A percentile compares a stretch with the other conserved stretches of the same genome.
Conservation (phyloP, 2,329 filamentous ascomycete genomes). For the Chrysoporthe cubensis region DNA sequence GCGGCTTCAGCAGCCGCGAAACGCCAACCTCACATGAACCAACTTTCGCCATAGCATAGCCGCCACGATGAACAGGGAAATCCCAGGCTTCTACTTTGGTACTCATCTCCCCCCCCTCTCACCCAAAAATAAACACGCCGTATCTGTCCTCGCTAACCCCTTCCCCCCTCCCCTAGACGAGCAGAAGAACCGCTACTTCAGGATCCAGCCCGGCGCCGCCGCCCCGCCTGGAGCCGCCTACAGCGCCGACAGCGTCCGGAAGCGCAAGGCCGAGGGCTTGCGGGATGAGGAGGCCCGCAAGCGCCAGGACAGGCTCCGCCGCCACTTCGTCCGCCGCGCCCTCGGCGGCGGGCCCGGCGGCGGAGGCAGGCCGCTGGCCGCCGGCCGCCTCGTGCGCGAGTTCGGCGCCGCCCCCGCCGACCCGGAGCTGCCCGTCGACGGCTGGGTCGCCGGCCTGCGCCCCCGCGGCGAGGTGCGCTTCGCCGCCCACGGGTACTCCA, state of each 20-base stretch:
- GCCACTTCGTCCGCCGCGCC: constrained; percentile 32
- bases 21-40: neutral
- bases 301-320: constrained; percentile 19
- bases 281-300: constrained; percentile 33
- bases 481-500: constrained; percentile 36
- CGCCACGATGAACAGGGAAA: constrained; percentile 16
- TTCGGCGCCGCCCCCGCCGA: constrained; percentile 36
- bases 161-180: constrained; percentile 43
- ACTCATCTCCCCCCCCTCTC: neutral
- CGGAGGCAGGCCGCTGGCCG: constrained; percentile 33
- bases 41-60: neutral
- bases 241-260: constrained; percentile 61
- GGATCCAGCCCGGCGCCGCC: constrained; percentile 60
- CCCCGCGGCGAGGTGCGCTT: constrained; percentile 46
- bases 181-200: constrained; percentile 69
- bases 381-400: constrained; percentile 42
- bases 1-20: neutral
- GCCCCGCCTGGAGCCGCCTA: constrained; percentile 45
- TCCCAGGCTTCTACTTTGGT: constrained; percentile 31
- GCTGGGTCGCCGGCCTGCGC: constrained; percentile 45
- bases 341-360: too few relatives aligned
- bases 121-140: neutral
- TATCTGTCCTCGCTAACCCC: neutral
- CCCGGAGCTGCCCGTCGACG: constrained; percentile 38
- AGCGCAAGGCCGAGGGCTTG: constrained; percentile 43